Base-by-base conservation (phyloP, 2,329 filamentous ascomycete genomes). In the Arthroderma sp. region DNA sequence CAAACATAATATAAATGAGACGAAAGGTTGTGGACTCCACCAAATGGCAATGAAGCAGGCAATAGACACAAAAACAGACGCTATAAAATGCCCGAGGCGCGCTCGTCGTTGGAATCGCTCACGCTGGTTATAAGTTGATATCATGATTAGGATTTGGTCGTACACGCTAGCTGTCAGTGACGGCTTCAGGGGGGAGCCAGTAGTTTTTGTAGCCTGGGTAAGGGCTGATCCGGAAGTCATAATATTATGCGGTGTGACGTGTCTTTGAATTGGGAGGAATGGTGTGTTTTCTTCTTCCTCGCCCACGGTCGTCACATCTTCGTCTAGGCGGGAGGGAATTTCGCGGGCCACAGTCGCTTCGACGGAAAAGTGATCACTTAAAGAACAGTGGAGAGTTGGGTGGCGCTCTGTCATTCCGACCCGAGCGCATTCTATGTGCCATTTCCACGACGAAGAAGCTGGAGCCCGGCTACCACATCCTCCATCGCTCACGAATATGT, bases 331-430 rank as follows among this genome's bases (percentile, higher is more conserved):
- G 37, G 38, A 45, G 42, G 44, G 44, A 22, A 22, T 22, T 39
- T 72, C 67, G 8, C 74, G 71, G 4, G 67, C 64, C 6, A 96
- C 71, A 0, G 85, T 87, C 4, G 85, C 80, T 60, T 89, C 83
- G 43, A 96, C 83, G 22, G 85, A 87, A 61, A 95, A 96, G 61
- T 96, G 91, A 59, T 98, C 89, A 54, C 87, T 95, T 28, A 96
- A 72, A 1, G 86, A 94, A 65, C 87, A 94, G 50, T 78, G 74
- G 1, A 95, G 71, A 1, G 75, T 77, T 0, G 87, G 85, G 62
- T 95, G 88, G 6, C 85, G 80, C 58, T 82, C 75, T 15, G 78
- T 81, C 78, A 95, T 86, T 48, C 82, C 81, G 1, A 98, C 83
- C 41, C 77, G 74, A 3, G 77, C 81, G 5, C 74, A 71, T 47